Conservation (phyloP, 345 rosid genomes). For the Linum trigynum region DNA sequence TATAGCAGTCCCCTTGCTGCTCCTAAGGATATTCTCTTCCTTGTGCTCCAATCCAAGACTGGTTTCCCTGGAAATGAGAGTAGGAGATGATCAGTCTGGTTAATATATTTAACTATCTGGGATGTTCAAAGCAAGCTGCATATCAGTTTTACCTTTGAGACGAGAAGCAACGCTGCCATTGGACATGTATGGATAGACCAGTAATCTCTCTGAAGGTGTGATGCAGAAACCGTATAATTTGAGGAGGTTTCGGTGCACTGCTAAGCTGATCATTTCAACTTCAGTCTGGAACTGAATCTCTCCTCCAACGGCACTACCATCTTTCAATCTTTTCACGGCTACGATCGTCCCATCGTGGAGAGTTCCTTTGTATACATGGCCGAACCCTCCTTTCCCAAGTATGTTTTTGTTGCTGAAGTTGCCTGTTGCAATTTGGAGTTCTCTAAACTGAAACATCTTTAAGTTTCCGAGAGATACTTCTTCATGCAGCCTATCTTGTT, state of each 20-base stretch:
- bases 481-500: slow-evolving; percentile 48
- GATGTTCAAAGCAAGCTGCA: background rate
- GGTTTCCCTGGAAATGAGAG: slow-evolving; percentile 42
- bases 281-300: slow-evolving; percentile 88
- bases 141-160: slow-evolving; percentile 53
- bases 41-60: slow-evolving; percentile 78
- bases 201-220: slow-evolving; percentile 74
- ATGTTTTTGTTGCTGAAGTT: slow-evolving; percentile 85
- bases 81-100: background rate
- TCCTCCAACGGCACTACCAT: slow-evolving; percentile 59
- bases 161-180: slow-evolving; percentile 96
- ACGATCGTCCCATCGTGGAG: slow-evolving; percentile 70
- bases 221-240: slow-evolving; percentile 81
- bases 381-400: slow-evolving; percentile 92
- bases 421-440: slow-evolving; percentile 71
- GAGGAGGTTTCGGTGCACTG: slow-evolving; percentile 88
- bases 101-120: no score
- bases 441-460: slow-evolving; percentile 77
- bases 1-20: slow-evolving; percentile 86
- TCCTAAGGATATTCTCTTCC: slow-evolving; percentile 92
- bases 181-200: slow-evolving; percentile 91
- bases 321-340: slow-evolving; percentile 93
- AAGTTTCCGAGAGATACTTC: slow-evolving; percentile 87
- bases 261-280: slow-evolving; percentile 97
- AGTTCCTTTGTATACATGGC: slow-evolving; percentile 82